Conservation (phyloP, 164 flowering plant genomes). For the Liquidambar formosana region DNA sequence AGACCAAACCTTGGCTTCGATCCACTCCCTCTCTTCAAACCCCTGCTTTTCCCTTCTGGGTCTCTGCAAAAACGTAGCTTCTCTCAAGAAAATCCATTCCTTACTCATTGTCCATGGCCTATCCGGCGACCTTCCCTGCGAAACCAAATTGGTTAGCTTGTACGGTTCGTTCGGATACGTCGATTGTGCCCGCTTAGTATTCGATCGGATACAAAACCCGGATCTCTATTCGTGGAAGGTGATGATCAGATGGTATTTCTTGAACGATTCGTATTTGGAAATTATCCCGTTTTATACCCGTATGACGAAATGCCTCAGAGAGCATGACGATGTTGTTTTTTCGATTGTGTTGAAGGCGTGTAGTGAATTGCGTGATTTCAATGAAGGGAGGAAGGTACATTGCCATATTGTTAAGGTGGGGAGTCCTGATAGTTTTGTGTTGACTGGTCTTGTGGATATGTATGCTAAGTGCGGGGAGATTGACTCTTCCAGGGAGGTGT, state of each 20-base stretch:
- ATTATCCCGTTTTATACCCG: slow-evolving; percentile 41
- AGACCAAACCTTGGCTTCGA: slow-evolving; percentile 26
- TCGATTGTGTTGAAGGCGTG: slow-evolving; percentile 75
- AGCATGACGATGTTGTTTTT: slow-evolving; percentile 50
- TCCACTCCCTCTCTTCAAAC: slow-evolving; percentile 31
- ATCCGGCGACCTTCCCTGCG: slow-evolving; percentile 28
- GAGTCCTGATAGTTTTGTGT: slow-evolving; percentile 58
- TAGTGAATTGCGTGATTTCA: slow-evolving; percentile 43
- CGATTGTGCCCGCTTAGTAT: slow-evolving; percentile 46
- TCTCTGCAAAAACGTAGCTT: slow-evolving; percentile 35
- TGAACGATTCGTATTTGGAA: slow-evolving; percentile 42
- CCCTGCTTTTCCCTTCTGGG: slow-evolving; percentile 38
- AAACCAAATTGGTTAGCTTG: slow-evolving; percentile 57
- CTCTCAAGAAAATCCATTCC: slow-evolving; percentile 45
- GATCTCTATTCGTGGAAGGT: slow-evolving; percentile 66
- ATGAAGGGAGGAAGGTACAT: slow-evolving; percentile 61
- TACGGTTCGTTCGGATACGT: slow-evolving; percentile 57
- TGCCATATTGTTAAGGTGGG: slow-evolving; percentile 54
- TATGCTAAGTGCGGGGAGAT: slow-evolving; percentile 64
- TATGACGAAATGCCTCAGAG: slow-evolving; percentile 37
- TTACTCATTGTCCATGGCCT: slow-evolving; percentile 52
- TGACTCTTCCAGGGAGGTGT: slow-evolving; percentile 37
- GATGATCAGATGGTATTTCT: slow-evolving; percentile 69
- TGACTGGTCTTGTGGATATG: slow-evolving; percentile 62
- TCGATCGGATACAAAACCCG: slow-evolving; percentile 53